phyloP scores from a whole-genome alignment of 2,329 filamentous ascomycete species.

The Cadophora sp. region DNA sequence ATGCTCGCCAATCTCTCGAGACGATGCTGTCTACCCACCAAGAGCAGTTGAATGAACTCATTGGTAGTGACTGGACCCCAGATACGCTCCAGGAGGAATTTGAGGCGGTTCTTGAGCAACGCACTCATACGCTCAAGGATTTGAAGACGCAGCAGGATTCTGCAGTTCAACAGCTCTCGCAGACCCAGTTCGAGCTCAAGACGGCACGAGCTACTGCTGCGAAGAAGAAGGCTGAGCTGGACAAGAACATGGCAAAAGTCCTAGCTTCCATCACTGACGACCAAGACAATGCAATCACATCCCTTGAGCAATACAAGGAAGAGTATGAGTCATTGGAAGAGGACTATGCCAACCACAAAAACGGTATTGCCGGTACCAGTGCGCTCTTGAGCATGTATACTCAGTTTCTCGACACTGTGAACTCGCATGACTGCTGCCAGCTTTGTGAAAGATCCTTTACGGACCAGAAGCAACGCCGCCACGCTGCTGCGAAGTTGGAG shows the following conservation, averaged over 20 bases:
- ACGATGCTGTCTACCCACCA: slow-evolving; percentile 80
- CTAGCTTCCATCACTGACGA: slow-evolving; percentile 54
- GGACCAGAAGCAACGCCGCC: slow-evolving; percentile 65
- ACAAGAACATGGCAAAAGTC: slow-evolving; percentile 65
- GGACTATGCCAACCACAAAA: slow-evolving; percentile 58
- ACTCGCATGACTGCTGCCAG: slow-evolving; percentile 74
- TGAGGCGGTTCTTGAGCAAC: slow-evolving; percentile 65
- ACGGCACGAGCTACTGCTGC: slow-evolving; percentile 68
- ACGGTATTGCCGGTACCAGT: slow-evolving; percentile 72
- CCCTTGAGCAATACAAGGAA: slow-evolving; percentile 60
- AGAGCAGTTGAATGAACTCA: slow-evolving; percentile 68
- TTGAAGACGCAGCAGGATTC: slow-evolving; percentile 75
- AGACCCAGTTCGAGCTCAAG: slow-evolving; percentile 76
- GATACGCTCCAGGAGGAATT: slow-evolving; percentile 75
- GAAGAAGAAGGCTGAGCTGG: slow-evolving; percentile 67
- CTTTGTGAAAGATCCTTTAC: slow-evolving; percentile 77
- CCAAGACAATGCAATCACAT: slow-evolving; percentile 48
- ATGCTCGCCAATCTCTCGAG: slow-evolving; percentile 75
- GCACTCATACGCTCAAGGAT: slow-evolving; percentile 63
- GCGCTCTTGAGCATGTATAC: slow-evolving; percentile 75
- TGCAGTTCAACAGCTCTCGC: slow-evolving; percentile 74
- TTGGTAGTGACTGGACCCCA: slow-evolving; percentile 73
- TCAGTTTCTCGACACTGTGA: slow-evolving; percentile 69
- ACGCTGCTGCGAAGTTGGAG: slow-evolving; percentile 71
- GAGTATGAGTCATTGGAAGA: slow-evolving; percentile 58